Conservation (phyloP, 2,329 filamentous ascomycete genomes). For the Elsinoe perseae region DNA sequence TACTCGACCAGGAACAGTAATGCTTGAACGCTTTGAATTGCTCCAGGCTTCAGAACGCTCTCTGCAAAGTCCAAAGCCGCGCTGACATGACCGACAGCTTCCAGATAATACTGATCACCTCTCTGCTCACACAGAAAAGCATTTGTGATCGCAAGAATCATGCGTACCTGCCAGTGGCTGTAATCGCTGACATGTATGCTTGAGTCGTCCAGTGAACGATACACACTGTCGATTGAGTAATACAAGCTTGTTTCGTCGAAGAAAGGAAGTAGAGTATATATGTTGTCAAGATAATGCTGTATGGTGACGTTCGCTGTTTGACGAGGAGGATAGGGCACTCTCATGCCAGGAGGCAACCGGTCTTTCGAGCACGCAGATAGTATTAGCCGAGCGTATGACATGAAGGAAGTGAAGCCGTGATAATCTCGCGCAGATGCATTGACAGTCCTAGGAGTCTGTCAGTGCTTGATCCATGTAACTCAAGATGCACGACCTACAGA, state of each 20-base stretch:
- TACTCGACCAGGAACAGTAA: slow-evolving; percentile 81
- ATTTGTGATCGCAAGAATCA: slow-evolving; percentile 80
- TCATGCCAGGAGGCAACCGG: slow-evolving; percentile 54
- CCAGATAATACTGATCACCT: slow-evolving; percentile 56
- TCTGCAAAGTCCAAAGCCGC: slow-evolving; percentile 71
- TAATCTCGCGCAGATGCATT: slow-evolving; percentile 94
- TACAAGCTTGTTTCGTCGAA: slow-evolving; percentile 75
- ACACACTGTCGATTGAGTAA: slow-evolving; percentile 71
- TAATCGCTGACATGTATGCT: slow-evolving; percentile 31
- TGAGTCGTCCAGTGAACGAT: slow-evolving; percentile 56
- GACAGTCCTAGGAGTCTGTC: slow-evolving; percentile 56
- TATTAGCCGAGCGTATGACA: slow-evolving; percentile 86
- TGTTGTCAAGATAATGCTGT: slow-evolving; percentile 75
- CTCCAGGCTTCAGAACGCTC: slow-evolving; percentile 75
- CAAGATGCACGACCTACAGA: slow-evolving; percentile 49
- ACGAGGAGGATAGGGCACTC: slow-evolving; percentile 60
- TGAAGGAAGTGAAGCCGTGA: slow-evolving; percentile 76
- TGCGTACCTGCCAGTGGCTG: slow-evolving; percentile 79
- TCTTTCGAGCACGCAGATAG: slow-evolving; percentile 74
- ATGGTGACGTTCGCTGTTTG: slow-evolving; percentile 61
- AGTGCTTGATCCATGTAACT: slow-evolving; percentile 12
- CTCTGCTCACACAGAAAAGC: slow-evolving; percentile 61
- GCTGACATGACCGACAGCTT: slow-evolving; percentile 53
- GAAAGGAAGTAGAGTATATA: slow-evolving; percentile 72
- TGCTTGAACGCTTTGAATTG: slow-evolving; percentile 77